phyloP scores from a whole-genome alignment of 2,329 filamentous ascomycete species.

The Pyrenochaeta sp. region DNA sequence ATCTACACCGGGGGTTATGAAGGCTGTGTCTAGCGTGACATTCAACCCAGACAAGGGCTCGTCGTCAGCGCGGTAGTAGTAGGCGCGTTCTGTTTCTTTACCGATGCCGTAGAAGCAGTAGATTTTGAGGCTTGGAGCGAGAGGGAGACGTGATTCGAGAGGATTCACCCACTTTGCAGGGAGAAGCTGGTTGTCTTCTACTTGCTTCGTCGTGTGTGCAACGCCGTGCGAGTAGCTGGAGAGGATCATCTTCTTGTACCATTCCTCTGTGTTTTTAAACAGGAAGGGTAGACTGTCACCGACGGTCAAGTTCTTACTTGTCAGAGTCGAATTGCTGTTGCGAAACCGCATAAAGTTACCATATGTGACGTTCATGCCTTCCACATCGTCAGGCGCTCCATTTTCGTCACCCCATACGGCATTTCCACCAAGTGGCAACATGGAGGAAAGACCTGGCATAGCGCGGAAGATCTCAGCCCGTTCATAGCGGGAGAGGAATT shows the following conservation, averaged over 20 bases:
- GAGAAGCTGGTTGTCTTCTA: constrained; percentile 69
- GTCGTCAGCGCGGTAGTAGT: constrained; percentile 83
- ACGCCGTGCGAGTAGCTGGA: constrained; percentile 87
- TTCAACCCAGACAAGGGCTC: constrained; percentile 73
- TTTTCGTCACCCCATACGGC: constrained; percentile 92
- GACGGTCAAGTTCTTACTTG: constrained; percentile 78
- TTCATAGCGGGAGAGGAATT: constrained; percentile 90
- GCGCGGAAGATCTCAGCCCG: constrained; percentile 92
- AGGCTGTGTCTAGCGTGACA: constrained; percentile 63
- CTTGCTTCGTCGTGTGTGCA: constrained; percentile 79
- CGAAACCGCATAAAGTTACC: constrained; percentile 89
- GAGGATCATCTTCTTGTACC: constrained; percentile 80
- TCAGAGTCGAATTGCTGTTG: constrained; percentile 60
- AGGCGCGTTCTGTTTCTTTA: constrained; percentile 90
- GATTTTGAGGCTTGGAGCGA: constrained; percentile 89
- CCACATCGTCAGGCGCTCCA: constrained; percentile 86
- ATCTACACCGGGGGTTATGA: constrained; percentile 65
- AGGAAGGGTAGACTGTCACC: constrained; percentile 80
- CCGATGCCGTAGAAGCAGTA: constrained; percentile 98
- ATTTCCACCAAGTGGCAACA: constrained; percentile 93
- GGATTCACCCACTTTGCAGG: constrained; percentile 90
- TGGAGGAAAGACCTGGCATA: constrained; percentile 96
- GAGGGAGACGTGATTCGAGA: constrained; percentile 83
- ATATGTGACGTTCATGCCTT: constrained; percentile 75
- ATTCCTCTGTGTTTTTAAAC: constrained; percentile 78